Percentiles rank a stretch among this genome's conserved stretches.
phyloP scores from a whole-genome alignment of 805 yeast species.

The Kuraishia cidri region DNA sequence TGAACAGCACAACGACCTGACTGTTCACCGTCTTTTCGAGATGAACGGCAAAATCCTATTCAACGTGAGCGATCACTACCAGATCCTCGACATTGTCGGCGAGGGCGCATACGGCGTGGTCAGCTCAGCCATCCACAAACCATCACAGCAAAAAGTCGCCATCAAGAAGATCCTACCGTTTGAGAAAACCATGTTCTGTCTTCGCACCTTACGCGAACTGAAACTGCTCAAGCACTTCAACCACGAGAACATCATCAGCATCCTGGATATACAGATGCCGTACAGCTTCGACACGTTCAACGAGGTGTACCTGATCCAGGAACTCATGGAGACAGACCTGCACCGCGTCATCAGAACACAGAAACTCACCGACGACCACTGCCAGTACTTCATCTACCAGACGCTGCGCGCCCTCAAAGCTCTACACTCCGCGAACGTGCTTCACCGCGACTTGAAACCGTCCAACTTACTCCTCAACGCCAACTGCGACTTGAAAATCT shows the following conservation, averaged over 20 bases:
- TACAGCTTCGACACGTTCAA: conserved; percentile 62
- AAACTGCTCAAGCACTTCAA: conserved; percentile 83
- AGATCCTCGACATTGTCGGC: conserved; percentile 78
- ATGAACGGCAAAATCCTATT: conserved; percentile 43
- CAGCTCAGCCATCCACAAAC: conserved; percentile 80
- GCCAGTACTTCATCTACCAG: conserved; percentile 90
- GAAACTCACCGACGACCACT: conserved; percentile 80
- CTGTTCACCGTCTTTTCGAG: too few species aligned
- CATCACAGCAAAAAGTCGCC: conserved; percentile 85
- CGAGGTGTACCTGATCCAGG: conserved; percentile 86
- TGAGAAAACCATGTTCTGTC: conserved; percentile 79
- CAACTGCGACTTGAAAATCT: conserved; percentile 87
- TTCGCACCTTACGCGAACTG: conserved; percentile 83
- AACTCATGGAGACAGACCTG: conserved; percentile 81
- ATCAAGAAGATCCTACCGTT: conserved; percentile 92
- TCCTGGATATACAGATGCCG: conserved; percentile 86
- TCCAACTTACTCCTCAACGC: conserved; percentile 79
- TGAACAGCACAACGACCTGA: too few species aligned
- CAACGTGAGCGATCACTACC: conserved; percentile 82
- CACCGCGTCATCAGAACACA: conserved; percentile 80
- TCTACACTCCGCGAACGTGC: conserved; percentile 86
- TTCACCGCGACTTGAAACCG: conserved; percentile 91
- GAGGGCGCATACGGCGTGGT: conserved; percentile 97
- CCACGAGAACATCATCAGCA: conserved; percentile 88
- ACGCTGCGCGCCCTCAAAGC: conserved; percentile 85